Evolutionary conservation across 192 early-diverging fungal genomes (phyloP).

Genomic region (Umbelopsis ramanniana): DNA sequence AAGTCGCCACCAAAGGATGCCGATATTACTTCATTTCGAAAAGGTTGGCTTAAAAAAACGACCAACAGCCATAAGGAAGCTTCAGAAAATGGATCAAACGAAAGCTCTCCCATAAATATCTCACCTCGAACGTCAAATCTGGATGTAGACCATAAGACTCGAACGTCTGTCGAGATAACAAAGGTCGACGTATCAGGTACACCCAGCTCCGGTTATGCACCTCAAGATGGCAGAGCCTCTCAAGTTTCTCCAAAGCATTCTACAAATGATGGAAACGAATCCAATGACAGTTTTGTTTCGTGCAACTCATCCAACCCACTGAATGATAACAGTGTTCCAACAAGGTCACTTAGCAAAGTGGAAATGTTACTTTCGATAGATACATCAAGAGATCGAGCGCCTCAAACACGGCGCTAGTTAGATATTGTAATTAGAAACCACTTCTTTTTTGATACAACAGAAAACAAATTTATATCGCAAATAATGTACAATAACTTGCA

Average conservation of each 20-base stretch:
- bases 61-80: not conserved
- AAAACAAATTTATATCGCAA: too few relatives aligned
- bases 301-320: not conserved
- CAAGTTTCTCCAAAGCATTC: not conserved
- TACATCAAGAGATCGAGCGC: constrained; percentile 6
- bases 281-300: constrained; percentile 11
- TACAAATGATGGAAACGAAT: not conserved
- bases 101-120: too few relatives aligned
- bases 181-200: not conserved
- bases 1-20: not conserved
- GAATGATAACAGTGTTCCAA: not conserved
- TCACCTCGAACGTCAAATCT: too few relatives aligned
- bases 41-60: not conserved
- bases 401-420: not conserved
- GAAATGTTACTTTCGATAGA: constrained; percentile 5
- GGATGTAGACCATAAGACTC: not conserved
- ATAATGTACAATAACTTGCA: too few relatives aligned
- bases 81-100: not conserved
- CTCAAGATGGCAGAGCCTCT: not conserved
- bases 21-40: not conserved
- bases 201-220: not conserved
- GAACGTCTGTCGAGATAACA: not conserved
- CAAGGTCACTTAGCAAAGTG: not conserved
- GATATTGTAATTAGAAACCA: not conserved
- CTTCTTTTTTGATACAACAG: not conserved